Percentiles rank a stretch among this genome's conserved stretches.
Evolutionary conservation across 1,284 basidiomycete species (phyloP).

Genomic region (Ustilago nuda): DNA sequence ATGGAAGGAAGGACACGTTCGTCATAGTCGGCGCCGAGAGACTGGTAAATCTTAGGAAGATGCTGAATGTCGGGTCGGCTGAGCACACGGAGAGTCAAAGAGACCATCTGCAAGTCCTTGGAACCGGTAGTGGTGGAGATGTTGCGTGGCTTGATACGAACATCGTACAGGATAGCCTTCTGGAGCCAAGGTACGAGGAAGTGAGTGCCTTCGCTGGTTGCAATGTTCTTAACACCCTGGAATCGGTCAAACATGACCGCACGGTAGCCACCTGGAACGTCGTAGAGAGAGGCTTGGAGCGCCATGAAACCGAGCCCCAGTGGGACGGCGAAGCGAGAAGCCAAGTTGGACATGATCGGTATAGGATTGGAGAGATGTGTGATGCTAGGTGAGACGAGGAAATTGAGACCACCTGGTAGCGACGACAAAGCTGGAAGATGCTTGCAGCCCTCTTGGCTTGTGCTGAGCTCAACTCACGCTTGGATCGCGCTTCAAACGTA

Average conservation of each 20-base stretch:
- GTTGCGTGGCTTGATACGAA: constrained; percentile 92
- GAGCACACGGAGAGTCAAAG: constrained; percentile 93
- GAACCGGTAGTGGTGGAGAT: constrained; percentile 97
- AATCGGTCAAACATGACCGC: constrained; percentile 99
- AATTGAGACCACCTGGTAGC: background rate
- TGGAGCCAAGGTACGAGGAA: constrained; percentile 91
- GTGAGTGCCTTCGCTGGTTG: constrained; percentile 85
- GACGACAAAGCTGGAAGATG: constrained; percentile 1
- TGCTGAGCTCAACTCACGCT: constrained; percentile 35
- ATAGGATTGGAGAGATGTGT: background rate
- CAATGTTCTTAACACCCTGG: constrained; percentile 77
- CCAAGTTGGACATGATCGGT: constrained; percentile 43
- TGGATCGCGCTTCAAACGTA: constrained; percentile 30
- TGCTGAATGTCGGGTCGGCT: constrained; percentile 90
- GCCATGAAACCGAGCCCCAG: constrained; percentile 67
- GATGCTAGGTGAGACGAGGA: constrained; percentile 4
- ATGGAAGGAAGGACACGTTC: constrained; percentile 82
- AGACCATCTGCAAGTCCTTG: constrained; percentile 93
- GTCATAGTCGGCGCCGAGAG: constrained; percentile 94
- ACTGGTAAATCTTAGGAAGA: constrained; percentile 93
- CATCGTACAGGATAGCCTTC: constrained; percentile 95
- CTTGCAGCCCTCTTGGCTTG: constrained; percentile 33
- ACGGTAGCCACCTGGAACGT: constrained; percentile 77
- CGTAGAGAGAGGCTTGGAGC: constrained; percentile 69
- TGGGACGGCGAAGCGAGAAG: constrained; percentile 64